Evolutionary conservation across 805 yeast species (phyloP), one percentile per base, ranked within the genome.

Genomic region (Wickerhamomyces silvicola): DNA sequence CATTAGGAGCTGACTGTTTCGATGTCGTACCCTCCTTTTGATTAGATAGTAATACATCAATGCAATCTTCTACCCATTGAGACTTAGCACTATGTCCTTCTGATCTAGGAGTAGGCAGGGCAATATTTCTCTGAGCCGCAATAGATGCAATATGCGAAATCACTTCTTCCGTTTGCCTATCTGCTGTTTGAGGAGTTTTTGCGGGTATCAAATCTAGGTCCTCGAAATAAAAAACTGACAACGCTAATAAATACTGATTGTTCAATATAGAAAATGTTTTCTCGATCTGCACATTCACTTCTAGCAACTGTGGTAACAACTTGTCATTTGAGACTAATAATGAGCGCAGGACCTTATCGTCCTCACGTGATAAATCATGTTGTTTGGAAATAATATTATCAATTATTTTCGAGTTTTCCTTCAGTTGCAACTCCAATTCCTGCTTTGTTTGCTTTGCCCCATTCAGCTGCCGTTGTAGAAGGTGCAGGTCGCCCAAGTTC

Each of bases 41-140:
- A 8, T 18, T 20, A 10, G 22, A 19, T 14, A 41, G 15, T 10
- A 49, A 15, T 0, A 47, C 27, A 28, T 48, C 51, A 3, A 51
- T 20, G 25, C 54, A 51, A 6, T 37, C 34, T 34, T 48, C 48
- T 2, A 52, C 48, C 56, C 56, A 51, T 33, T 41, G 32, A 1
- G 34, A 25, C 29, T 42, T 40, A 0, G 37, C 25, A 8, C 32
- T 15, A 11, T 15, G n/a, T 5, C 18, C 32, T 5, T 41, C 40
- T 5, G 43, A 36, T 10, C 29, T 28, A 15, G 54, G 53, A 3
- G 42, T 29, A 4, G 56, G 56, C 7, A 49, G 26, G 1, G 27
- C 4, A 4, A 49, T 32, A 24, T 43, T 43, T 28, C 44, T 42
- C 24, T 51, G 54, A 3, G 46, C 56, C 0, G 54, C 52, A 26